Base-by-base conservation (phyloP, 495 filamentous ascomycete genomes). In the Aspergillus sclerotiicarbonarius region DNA sequence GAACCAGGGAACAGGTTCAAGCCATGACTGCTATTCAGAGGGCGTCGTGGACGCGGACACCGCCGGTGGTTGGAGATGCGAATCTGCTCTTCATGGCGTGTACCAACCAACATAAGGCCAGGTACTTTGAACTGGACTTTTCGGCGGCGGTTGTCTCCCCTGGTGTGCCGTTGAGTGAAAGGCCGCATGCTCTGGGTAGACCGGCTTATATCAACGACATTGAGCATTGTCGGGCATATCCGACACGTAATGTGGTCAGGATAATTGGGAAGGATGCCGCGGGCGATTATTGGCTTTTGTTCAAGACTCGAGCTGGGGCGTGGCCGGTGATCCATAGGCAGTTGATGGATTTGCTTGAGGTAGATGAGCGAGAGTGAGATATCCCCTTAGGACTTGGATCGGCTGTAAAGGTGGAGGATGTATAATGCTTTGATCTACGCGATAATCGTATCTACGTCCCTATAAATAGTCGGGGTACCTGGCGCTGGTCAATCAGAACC, bases 401-500 rank as follows among this genome's bases (percentile, higher is more conserved):
- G 2, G 25, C 25, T 25, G 25, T 25, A 25, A 25, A 25, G 5
- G 25, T 25, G 25, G 88, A 91, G 47, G 87, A 87, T 61, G 76
- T 88, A 25, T 2, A 25, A 25, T 25, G 25, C 25, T 25, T 25
- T 25, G 25, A 25, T 25, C 25, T 5, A 25, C 25, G 25, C 5
- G 25, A 25, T 25, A 5, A 25, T 3, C 25, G 25, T 3, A 2
- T 5, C 25, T 25, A 25, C 25, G 25, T 25, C 25, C 25, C 25
- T 25, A 25, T 25, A 25, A 25, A 25, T 25, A 25, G 25, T 25
- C 25, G 32, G 69, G 73, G 51, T 58, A 73, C 5, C 63, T 87
- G 8, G 80, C 84, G 1, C 77, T 87, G 0, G 84, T 88, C 8
- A 76, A 79, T 2, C 85, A 88, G 64, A 84, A 84, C 52, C 79